Conservation (phyloP, 179 eudicot genomes). For the Beta lomatogona region DNA sequence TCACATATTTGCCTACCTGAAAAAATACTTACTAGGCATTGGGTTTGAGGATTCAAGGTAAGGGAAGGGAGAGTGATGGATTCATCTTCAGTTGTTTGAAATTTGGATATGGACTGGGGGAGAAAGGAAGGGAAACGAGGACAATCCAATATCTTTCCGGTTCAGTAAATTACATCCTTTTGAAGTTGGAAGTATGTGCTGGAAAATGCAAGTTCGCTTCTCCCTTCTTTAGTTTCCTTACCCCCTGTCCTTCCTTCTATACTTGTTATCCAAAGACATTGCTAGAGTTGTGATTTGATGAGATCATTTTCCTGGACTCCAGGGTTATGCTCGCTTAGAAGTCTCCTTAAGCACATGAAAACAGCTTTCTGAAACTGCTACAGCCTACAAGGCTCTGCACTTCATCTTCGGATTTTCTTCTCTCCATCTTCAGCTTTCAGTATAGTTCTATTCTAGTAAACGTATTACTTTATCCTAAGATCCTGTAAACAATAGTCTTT, state of each 20-base stretch:
- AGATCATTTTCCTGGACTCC: too few species aligned
- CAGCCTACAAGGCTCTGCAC: background rate
- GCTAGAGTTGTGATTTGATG: background rate
- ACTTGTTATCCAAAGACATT: background rate
- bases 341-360: background rate
- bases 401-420: background rate
- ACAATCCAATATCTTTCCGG: background rate
- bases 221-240: background rate
- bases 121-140: background rate
- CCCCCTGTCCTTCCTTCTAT: background rate
- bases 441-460: background rate
- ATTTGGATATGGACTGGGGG: background rate
- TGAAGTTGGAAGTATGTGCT: background rate
- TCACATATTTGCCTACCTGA: background rate
- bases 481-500: background rate
- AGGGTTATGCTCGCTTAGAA: background rate
- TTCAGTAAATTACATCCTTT: background rate
- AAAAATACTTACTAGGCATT: too few species aligned
- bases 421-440: background rate
- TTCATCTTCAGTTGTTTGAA: background rate
- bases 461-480: background rate
- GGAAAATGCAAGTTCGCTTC: background rate
- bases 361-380: background rate
- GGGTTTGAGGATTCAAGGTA: too few species aligned
- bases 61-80: background rate